phyloP scores from a whole-genome alignment of 306 rosid species.

The Cyamopsis tetragonoloba region DNA sequence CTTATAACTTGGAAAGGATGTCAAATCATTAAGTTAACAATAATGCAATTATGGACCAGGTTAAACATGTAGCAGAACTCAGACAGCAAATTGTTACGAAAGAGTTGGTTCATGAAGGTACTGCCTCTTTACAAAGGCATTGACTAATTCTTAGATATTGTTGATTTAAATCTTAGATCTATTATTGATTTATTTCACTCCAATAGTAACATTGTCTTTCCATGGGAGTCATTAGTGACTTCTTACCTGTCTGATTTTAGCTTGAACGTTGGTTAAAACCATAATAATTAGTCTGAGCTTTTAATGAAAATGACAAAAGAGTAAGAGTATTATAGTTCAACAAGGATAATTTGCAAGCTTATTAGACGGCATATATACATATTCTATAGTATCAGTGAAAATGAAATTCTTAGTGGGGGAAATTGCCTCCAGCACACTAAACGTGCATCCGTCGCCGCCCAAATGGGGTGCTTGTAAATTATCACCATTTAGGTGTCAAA shows the following conservation, averaged over 20 bases:
- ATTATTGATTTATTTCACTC: conserved; percentile 16
- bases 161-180: too few species aligned
- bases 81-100: conserved; percentile 57
- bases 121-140: conserved; percentile 5
- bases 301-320: conserved; percentile 3
- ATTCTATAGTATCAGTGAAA: too few species aligned
- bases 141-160: neutral
- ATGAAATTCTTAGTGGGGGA: too few species aligned
- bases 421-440: too few species aligned
- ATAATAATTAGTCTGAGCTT: neutral
- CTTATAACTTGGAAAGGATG: conserved; percentile 6
- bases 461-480: too few species aligned
- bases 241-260: conserved; percentile 1
- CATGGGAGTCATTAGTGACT: conserved; percentile 2
- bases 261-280: conserved; percentile 1
- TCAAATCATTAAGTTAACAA: conserved; percentile 17
- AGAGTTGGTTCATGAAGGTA: conserved; percentile 79
- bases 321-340: conserved; percentile 9
- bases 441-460: too few species aligned
- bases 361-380: conserved; percentile 15
- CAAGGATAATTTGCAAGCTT: conserved; percentile 9
- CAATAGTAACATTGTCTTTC: neutral
- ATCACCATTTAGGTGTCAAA: neutral
- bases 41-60: conserved; percentile 41
- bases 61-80: conserved; percentile 63